phyloP scores from a whole-genome alignment of 176 grass and related monocot species.

The Carex scoparia region DNA sequence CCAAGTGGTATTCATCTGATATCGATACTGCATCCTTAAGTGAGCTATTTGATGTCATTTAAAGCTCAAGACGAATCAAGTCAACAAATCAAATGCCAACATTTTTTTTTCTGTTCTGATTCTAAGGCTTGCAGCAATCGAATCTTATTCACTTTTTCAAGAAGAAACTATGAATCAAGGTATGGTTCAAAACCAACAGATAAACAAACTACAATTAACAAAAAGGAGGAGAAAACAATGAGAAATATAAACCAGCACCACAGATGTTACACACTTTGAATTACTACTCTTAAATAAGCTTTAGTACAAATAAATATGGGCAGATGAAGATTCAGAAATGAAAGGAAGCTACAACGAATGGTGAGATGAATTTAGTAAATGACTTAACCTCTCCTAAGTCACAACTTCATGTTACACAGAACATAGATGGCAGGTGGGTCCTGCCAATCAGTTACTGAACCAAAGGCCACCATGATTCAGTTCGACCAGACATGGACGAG shows the following conservation, averaged over 20 bases:
- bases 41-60: background rate
- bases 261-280: background rate
- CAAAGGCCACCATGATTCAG: slow-evolving; percentile 22
- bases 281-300: slow-evolving; percentile 2
- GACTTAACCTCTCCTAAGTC: background rate
- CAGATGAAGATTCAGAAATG: background rate
- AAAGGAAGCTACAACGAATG: slow-evolving; percentile 11
- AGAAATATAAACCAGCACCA: background rate
- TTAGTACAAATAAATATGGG: slow-evolving; percentile 18
- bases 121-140: background rate
- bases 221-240: background rate
- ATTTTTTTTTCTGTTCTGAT: background rate
- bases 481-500: slow-evolving; percentile 94
- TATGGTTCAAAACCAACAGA: background rate
- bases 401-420: slow-evolving; percentile 2
- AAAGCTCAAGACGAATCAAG: background rate
- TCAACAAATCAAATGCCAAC: background rate
- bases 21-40: background rate
- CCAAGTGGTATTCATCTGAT: background rate
- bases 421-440: background rate
- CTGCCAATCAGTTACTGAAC: slow-evolving; percentile 14
- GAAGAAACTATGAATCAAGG: background rate
- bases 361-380: slow-evolving; percentile 17
- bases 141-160: background rate
- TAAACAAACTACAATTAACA: background rate